These are phyloP conservation scores for Ascochyta fabae DNA, from an alignment of 2,329 filamentous ascomycete genomes.

Conservation along the genomic window DNA sequence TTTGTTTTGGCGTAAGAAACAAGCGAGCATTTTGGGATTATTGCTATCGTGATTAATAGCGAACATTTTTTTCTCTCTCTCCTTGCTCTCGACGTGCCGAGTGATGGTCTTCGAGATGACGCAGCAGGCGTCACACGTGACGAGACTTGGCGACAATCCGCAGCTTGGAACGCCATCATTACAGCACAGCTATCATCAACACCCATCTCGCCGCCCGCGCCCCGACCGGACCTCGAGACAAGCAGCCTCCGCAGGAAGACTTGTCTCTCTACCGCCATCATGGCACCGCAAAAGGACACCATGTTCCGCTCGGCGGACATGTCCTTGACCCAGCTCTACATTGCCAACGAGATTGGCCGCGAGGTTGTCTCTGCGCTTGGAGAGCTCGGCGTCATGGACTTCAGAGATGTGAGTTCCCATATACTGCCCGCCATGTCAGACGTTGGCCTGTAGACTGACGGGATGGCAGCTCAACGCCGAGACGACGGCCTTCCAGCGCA, in stretches of 20 bases:
- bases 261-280: constrained; percentile 51
- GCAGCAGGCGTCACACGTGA: constrained; percentile 12
- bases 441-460: constrained; percentile 32
- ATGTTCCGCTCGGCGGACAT: constrained; percentile 99
- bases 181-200: constrained; percentile 30
- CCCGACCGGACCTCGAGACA: constrained; percentile 33
- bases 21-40: background rate
- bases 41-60: background rate
- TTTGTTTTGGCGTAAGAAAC: too few species aligned
- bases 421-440: too few species aligned
- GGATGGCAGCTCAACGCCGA: constrained; percentile 81
- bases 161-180: constrained; percentile 19
- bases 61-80: background rate
- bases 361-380: constrained; percentile 96
- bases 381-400: constrained; percentile 95
- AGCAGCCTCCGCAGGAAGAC: constrained; percentile 26
- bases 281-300: constrained; percentile 77
- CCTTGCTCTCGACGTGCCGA: background rate
- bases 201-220: constrained; percentile 31
- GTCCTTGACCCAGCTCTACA: constrained; percentile 99
- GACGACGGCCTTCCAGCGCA: constrained; percentile 92
- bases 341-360: constrained; percentile 97
- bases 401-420: constrained; percentile 79
- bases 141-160: background rate
- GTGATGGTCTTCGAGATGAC: constrained; percentile 11